These are phyloP conservation scores for Flammula alnicola DNA, from an alignment of 1,284 basidiomycete genomes.

Conservation along the genomic window DNA sequence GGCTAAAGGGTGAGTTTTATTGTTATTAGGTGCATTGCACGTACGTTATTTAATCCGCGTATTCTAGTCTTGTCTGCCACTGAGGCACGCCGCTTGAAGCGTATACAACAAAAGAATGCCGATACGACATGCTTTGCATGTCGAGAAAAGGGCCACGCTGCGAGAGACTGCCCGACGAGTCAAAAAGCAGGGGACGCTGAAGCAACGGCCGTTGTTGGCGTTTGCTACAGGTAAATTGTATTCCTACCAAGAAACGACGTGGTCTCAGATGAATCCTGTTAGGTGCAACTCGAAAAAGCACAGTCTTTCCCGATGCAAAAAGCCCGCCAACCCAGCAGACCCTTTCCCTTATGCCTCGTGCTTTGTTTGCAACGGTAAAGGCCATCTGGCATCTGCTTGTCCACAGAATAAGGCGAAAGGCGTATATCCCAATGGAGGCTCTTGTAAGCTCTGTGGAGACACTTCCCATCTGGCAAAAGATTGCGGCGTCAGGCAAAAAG, in stretches of 20 bases:
- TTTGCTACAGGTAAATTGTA: slow-evolving; percentile 79
- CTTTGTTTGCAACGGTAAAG: slow-evolving; percentile 84
- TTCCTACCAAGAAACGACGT: not conserved
- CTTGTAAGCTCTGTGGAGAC: slow-evolving; percentile 86
- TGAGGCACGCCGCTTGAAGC: slow-evolving; percentile 69
- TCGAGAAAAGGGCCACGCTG: slow-evolving; percentile 83
- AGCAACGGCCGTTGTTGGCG: slow-evolving; percentile 56
- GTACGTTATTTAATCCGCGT: slow-evolving; percentile 12
- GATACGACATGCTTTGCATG: slow-evolving; percentile 88
- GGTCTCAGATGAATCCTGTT: not conserved
- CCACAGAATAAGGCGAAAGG: slow-evolving; percentile 82
- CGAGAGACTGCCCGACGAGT: slow-evolving; percentile 79
- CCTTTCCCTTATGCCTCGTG: slow-evolving; percentile 90
- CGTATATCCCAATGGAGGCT: slow-evolving; percentile 90
- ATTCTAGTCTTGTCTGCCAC: slow-evolving; percentile 41
- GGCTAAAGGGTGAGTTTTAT: slow-evolving; percentile 21
- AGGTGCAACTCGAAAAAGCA: slow-evolving; percentile 88
- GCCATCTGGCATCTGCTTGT: slow-evolving; percentile 84
- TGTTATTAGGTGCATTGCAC: not conserved
- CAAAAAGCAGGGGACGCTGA: slow-evolving; percentile 28
- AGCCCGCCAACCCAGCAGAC: slow-evolving; percentile 62
- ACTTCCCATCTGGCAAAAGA: slow-evolving; percentile 88
- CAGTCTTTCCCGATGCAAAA: slow-evolving; percentile 78
- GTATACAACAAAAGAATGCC: slow-evolving; percentile 63
- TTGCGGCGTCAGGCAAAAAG: slow-evolving; percentile 70